Base-by-base conservation (phyloP, 2,329 filamentous ascomycete genomes). In the Alternaria gansuensis region DNA sequence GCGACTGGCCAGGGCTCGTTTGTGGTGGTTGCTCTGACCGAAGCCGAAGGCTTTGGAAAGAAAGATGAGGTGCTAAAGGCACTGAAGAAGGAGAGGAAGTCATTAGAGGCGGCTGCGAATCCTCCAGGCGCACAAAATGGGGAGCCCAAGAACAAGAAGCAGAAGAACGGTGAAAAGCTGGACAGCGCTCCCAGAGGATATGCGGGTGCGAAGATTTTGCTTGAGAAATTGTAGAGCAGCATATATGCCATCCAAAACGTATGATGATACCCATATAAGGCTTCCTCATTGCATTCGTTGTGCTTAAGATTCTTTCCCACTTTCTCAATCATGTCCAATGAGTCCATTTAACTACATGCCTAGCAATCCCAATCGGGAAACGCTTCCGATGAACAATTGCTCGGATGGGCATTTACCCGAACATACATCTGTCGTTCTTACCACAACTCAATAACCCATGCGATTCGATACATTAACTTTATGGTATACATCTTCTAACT, bases 1-100 rank as follows among this genome's bases (percentile, higher is more conserved):
- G 93, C 94, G 0, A 93, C 89, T 0, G 91, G 93, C 0, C 86
- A 89, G 1, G 93, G 92, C 67, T 91, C 91, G 1, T 98, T 97
- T 69, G 91, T 96, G 10, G 84, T 97, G 4, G 85, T 98, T 26
- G 90, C 88, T 14, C 80, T 98, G 65, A 78, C 93, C 5, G 94
- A 98, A 79, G 86, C 90, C 0, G 74, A 76, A 39, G 87, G 88
- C 57, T 95, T 95, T 70, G 82, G 82, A 26, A 83, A 87, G 68
- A 87, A 84, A 69, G 83, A 84, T 14, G 88, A 90, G 69, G 81
- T 96, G 51, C 81, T 88, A 72, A 87, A 88, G 76, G 85, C 82
- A 13, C 79, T 97, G 67, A 89, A 87, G 80, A 89, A 90, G 80
- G 87, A 88, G 67, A 91, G 87, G 82, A 88, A 90, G 79, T 80